These are phyloP conservation scores for Puya raimondii DNA, from an alignment of 176 grass and related monocot species.

Conservation along the genomic window DNA sequence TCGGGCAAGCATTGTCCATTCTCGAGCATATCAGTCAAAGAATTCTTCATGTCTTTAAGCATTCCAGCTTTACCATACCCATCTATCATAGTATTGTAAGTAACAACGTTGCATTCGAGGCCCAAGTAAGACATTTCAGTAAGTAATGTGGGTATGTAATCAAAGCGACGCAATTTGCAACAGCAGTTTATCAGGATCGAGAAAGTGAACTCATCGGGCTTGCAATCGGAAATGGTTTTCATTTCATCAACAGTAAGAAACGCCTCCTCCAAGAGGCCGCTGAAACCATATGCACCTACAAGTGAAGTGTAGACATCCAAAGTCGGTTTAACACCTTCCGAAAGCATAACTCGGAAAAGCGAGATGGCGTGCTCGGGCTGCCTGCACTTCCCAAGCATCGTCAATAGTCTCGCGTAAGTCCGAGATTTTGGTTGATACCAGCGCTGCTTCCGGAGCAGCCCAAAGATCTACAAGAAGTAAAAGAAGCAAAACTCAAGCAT, in stretches of 20 bases:
- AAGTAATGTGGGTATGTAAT: conserved; percentile 41
- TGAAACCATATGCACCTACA: conserved; percentile 53
- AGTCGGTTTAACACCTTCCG: conserved; percentile 47
- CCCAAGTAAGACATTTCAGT: conserved; percentile 71
- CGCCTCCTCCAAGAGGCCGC: conserved; percentile 53
- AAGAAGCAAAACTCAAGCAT: conserved; percentile 1
- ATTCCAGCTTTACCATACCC: conserved; percentile 65
- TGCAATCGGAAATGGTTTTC: conserved; percentile 53
- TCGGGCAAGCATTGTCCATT: conserved; percentile 51
- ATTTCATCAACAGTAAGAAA: conserved; percentile 56
- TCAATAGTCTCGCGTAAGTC: conserved; percentile 64
- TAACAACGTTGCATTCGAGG: conserved; percentile 54
- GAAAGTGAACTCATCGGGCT: conserved; percentile 63
- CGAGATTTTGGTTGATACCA: conserved; percentile 81
- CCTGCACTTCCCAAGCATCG: conserved; percentile 75
- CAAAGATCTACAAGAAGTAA: conserved; percentile 52
- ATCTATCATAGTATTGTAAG: conserved; percentile 69
- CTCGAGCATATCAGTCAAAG: conserved; percentile 57
- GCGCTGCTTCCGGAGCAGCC: conserved; percentile 61
- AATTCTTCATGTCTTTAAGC: conserved; percentile 52
- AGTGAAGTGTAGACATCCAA: conserved; percentile 76
- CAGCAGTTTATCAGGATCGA: conserved; percentile 54
- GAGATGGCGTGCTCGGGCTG: conserved; percentile 44
- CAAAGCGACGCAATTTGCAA: conserved; percentile 40
- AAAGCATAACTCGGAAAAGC: conserved; percentile 59